These are phyloP conservation scores for Nemania bipapillata DNA, from an alignment of 2,329 filamentous ascomycete genomes.

Conservation along the genomic window DNA sequence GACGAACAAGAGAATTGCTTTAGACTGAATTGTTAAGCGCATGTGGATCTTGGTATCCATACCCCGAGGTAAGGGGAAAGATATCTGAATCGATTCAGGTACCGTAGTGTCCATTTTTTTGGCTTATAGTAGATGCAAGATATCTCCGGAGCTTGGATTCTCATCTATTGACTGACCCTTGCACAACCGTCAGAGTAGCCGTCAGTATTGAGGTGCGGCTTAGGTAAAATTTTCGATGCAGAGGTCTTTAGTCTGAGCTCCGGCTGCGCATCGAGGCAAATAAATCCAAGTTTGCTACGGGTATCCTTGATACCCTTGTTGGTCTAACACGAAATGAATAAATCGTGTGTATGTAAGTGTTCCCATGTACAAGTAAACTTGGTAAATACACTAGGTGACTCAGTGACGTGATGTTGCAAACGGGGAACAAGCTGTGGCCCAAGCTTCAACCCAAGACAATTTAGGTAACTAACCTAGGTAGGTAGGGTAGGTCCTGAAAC, in stretches of 20 bases:
- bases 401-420: neutral
- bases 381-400: too few species aligned
- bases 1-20: slow-evolving; percentile 69
- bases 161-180: neutral
- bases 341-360: neutral
- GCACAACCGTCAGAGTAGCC: neutral
- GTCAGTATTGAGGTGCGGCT: neutral
- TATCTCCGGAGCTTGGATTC: neutral
- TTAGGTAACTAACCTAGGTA: neutral
- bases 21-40: slow-evolving; percentile 67
- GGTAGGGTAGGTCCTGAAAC: too few species aligned
- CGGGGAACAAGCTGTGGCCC: neutral
- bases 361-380: neutral
- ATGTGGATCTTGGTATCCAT: slow-evolving; percentile 71
- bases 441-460: slow-evolving; percentile 1
- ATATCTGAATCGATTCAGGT: slow-evolving; percentile 58
- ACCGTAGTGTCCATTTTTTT: slow-evolving; percentile 40
- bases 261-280: neutral
- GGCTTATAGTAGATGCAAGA: neutral
- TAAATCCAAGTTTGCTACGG: neutral
- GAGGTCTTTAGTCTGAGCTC: neutral
- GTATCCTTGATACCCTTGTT: too few species aligned
- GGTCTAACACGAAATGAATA: neutral
- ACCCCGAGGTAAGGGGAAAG: slow-evolving; percentile 69
- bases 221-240: neutral